Evolutionary conservation across 2,329 filamentous ascomycete species (phyloP), one percentile per base, ranked within the genome.

Genomic region (Botrytis cinerea): DNA sequence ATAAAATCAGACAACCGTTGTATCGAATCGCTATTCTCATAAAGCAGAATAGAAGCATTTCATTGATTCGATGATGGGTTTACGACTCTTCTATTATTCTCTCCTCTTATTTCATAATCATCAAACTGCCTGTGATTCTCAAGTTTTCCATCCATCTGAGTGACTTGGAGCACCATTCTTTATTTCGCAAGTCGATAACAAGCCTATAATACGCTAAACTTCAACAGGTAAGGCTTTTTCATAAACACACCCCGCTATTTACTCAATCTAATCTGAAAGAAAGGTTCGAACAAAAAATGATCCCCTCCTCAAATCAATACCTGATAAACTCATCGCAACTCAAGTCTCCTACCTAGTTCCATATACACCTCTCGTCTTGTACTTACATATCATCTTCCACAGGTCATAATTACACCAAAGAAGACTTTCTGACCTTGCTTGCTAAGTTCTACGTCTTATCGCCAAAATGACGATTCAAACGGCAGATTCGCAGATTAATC

Each of bases 401-500:
- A 2, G 40, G n/a, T n/a, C 38, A 43, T 5, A 32, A 8, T 43
- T 45, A 28, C 25, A 22, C 4, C 20, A 20, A 16, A 12, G 6
- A 20, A 18, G 14, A 35, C 20, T 48, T n/a, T 16, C 3, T 48
- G 12, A 3, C n/a, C 6, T 9, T 5, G 1, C 20, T 16, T 2
- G 14, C 35, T 12, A n/a, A 48, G 18, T 16, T 66, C 51, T 9
- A 57, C 6, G 14, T 59, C 9, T n/a, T 10, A 10, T 3, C 35
- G 16, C 20, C 10, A 61, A 70, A 20, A 70, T 70, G 68, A 32
- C 68, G 38, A 62, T 25, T 4, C 51, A 32, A 61, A 4, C 70
- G 35, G 40, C 61, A 28, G 70, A 72, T 46, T 64, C 70, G 10
- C 46, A 72, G 16, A 72, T 72, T n/a, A 72, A 72, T 57, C 70